These are phyloP conservation scores for Tricholoma terreum DNA, from an alignment of 768 basidiomycete genomes.

Conservation along the genomic window DNA sequence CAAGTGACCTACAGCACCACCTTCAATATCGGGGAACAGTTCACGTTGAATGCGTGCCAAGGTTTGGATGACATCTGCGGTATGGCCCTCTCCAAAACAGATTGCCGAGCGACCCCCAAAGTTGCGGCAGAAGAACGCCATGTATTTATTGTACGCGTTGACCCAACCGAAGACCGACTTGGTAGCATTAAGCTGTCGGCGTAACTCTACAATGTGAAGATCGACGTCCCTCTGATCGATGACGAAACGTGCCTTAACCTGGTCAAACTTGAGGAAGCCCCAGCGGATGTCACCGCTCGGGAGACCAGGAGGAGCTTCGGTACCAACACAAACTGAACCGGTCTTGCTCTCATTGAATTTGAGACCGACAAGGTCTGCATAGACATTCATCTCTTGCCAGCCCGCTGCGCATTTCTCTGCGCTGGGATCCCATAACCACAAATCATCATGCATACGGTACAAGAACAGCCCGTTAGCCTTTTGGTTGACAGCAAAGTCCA, in stretches of 20 bases:
- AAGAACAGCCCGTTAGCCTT: conserved; percentile 38
- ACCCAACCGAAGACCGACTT: conserved; percentile 33
- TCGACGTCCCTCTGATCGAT: conserved; percentile 30
- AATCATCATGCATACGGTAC: conserved; percentile 44
- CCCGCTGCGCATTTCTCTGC: conserved; percentile 30
- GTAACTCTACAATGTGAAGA: conserved; percentile 28
- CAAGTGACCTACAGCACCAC: conserved; percentile 22
- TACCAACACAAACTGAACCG: conserved; percentile 36
- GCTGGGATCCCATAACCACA: conserved; percentile 41
- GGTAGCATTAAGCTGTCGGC: conserved; percentile 27
- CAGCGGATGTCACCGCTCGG: conserved; percentile 20
- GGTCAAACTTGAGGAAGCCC: conserved; percentile 15
- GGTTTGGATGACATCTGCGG: conserved; percentile 25
- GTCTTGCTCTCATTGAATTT: conserved; percentile 42
- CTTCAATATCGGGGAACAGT: conserved; percentile 21
- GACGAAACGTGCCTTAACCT: conserved; percentile 19
- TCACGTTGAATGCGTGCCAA: conserved; percentile 27
- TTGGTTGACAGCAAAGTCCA: conserved; percentile 50
- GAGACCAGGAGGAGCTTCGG: conserved; percentile 7
- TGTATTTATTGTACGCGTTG: conserved; percentile 32
- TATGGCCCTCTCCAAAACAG: conserved; percentile 25
- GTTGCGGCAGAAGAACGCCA: conserved; percentile 30
- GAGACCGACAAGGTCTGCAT: conserved; percentile 37
- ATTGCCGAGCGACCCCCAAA: conserved; percentile 27
- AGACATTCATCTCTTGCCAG: conserved; percentile 42